phyloP scores from a whole-genome alignment of 2,329 filamentous ascomycete species.

The Colletotrichum sp. region DNA sequence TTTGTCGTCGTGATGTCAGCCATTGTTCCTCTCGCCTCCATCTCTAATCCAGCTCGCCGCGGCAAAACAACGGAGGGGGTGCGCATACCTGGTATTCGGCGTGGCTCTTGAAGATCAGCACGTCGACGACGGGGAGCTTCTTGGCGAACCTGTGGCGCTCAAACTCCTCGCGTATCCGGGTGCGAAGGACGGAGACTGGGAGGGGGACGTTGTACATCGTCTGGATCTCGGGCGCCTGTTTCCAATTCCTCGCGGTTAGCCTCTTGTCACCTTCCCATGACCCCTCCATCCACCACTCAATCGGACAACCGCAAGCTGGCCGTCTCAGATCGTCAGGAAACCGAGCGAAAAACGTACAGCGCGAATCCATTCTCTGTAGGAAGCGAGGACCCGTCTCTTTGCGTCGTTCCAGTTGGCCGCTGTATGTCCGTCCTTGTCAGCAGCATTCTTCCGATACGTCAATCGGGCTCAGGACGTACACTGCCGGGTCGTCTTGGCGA shows the following conservation, averaged over 20 bases:
- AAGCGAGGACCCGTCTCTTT: constrained; percentile 81
- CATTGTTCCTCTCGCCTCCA: neutral
- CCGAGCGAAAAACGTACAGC: constrained; percentile 70
- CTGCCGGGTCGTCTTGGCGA: constrained; percentile 80
- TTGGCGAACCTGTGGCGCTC: constrained; percentile 94
- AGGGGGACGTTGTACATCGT: constrained; percentile 95
- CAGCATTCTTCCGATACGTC: neutral
- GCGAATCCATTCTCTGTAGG: constrained; percentile 96
- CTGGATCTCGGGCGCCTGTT: constrained; percentile 92
- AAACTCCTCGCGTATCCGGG: constrained; percentile 95
- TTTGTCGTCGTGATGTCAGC: neutral
- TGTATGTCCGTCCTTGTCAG: constrained; percentile 50
- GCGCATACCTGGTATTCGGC: constrained; percentile 85
- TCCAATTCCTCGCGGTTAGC: neutral
- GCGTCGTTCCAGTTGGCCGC: constrained; percentile 91
- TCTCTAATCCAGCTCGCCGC: neutral
- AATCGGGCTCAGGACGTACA: constrained; percentile 58
- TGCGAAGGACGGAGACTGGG: constrained; percentile 85
- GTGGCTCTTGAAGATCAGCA: constrained; percentile 88
- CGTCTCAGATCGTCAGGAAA: neutral
- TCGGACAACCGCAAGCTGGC: neutral
- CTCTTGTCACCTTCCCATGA: neutral
- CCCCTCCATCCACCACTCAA: neutral
- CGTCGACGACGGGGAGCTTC: constrained; percentile 86
- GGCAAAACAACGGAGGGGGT: neutral